phyloP scores from a whole-genome alignment of 2,329 filamentous ascomycete genomes.

The Ophidiomyces ophidiicola region DNA sequence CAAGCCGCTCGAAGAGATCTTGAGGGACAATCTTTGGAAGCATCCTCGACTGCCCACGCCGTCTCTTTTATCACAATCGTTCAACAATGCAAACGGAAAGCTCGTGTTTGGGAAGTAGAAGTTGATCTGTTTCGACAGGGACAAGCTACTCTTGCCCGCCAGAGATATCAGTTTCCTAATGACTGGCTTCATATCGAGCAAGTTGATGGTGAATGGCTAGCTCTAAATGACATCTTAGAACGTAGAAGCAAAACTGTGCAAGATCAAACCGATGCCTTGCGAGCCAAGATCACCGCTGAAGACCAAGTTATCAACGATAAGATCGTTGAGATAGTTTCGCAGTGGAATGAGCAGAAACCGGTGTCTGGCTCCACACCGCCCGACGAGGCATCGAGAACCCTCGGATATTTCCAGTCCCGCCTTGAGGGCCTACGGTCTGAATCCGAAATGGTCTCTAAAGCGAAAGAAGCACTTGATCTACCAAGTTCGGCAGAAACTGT shows the following conservation, averaged over 20 bases:
- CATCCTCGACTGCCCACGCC: constrained; percentile 88
- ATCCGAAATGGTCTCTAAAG: constrained; percentile 84
- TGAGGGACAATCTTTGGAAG: constrained; percentile 82
- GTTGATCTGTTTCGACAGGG: constrained; percentile 93
- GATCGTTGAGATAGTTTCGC: constrained; percentile 66
- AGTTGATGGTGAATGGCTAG: constrained; percentile 90
- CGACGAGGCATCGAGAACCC: constrained; percentile 69
- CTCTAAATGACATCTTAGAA: constrained; percentile 78
- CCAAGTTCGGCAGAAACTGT: constrained; percentile 66
- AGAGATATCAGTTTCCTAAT: constrained; percentile 82
- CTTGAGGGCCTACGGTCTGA: constrained; percentile 79
- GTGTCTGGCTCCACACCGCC: constrained; percentile 90
- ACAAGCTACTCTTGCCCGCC: constrained; percentile 78
- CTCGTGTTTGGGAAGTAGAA: constrained; percentile 87
- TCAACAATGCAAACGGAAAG: constrained; percentile 88
- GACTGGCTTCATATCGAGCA: constrained; percentile 96
- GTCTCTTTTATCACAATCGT: constrained; percentile 98
- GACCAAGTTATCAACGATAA: constrained; percentile 84
- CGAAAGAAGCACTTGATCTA: constrained; percentile 90
- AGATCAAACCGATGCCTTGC: constrained; percentile 87
- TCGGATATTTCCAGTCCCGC: constrained; percentile 69
- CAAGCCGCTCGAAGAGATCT: constrained; percentile 82
- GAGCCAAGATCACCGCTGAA: constrained; percentile 88
- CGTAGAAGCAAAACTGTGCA: constrained; percentile 92
- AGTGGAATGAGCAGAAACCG: constrained; percentile 95